Base-by-base conservation (phyloP, 805 yeast species). In the Sugiyamaella qingdaonensis region DNA sequence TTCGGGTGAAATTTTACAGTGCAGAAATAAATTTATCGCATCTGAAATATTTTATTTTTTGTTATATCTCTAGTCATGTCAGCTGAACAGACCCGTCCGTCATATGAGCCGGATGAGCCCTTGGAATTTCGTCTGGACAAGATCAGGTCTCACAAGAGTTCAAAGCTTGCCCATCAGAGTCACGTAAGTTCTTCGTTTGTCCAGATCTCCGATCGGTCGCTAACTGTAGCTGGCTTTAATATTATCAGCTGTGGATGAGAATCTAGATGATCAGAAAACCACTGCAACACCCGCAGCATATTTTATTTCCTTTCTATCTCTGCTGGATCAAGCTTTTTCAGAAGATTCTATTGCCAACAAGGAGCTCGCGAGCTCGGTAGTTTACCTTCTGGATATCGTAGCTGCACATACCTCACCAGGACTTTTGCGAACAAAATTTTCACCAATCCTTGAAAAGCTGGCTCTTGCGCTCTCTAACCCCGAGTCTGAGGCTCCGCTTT, bases 161-260 rank as follows among this genome's bases (percentile, higher is more conserved):
- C 96, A n/a, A 89, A 88, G 66, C 73, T 91, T 48, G 89, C 85
- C 21, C 88, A 90, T 68, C 97, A 90, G 71, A 86, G 85, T 64
- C 89, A 86, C 65, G 68, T 67, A 59, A 34, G 66, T 54, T 24
- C 7, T 24, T 24, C 3, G 3, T 24, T 24, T n/a, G 14, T 14
- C 19, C n/a, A 29, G 18, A n/a, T 11, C n/a, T 41, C 19, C 8
- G 18, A 35, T 29, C 14, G 13, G 19, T 46, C 24, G 16, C 49
- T 34, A 49, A 36, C 33, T n/a, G 8, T 53, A 58, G 63, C 75
- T 88, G 58, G 96, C 97, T 8, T 71, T 88, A 27, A 84, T 92
- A 53, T 76, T 94, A 47, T 78, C 85, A 19, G 96, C 97, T 2
- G 91, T 94, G 47, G 99, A 94, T 67, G 96, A 88, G 61, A 88